Evolutionary conservation across 306 rosid species (phyloP).

Genomic region (Senna tora): DNA sequence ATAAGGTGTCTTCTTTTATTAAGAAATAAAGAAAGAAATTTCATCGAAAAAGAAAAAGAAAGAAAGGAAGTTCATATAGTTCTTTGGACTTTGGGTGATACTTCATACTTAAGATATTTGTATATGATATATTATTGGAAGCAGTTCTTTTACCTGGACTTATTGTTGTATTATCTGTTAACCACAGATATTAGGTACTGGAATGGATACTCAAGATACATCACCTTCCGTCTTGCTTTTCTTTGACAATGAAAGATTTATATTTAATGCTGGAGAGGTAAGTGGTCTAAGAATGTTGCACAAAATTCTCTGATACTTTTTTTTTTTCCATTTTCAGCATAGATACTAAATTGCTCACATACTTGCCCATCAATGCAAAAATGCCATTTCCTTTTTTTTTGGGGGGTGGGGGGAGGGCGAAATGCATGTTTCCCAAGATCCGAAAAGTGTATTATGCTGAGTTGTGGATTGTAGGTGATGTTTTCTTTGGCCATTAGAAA

Average conservation of each 20-base stretch:
- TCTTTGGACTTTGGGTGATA: neutral
- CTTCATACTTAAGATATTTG: neutral
- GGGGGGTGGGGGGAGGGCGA: neutral
- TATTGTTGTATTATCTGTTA: neutral
- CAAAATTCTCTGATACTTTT: slow-evolving; percentile 4
- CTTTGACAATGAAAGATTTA: slow-evolving; percentile 86
- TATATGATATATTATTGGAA: neutral
- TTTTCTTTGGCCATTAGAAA: neutral
- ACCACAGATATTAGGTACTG: slow-evolving; percentile 75
- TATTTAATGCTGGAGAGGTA: slow-evolving; percentile 94
- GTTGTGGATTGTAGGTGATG: neutral
- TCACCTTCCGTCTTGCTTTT: slow-evolving; percentile 84
- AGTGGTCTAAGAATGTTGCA: neutral
- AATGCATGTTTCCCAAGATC: neutral
- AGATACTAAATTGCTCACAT: neutral
- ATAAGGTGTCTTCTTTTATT: neutral
- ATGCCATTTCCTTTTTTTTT: too few species aligned
- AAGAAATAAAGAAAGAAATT: neutral
- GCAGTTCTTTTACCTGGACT: neutral
- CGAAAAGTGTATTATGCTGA: neutral
- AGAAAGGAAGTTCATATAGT: neutral
- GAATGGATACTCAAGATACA: slow-evolving; percentile 94
- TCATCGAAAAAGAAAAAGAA: too few species aligned
- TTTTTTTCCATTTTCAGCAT: neutral
- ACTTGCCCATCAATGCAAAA: neutral